Base-by-base conservation (phyloP, 148 eudicot species). In the Drosera capensis region DNA sequence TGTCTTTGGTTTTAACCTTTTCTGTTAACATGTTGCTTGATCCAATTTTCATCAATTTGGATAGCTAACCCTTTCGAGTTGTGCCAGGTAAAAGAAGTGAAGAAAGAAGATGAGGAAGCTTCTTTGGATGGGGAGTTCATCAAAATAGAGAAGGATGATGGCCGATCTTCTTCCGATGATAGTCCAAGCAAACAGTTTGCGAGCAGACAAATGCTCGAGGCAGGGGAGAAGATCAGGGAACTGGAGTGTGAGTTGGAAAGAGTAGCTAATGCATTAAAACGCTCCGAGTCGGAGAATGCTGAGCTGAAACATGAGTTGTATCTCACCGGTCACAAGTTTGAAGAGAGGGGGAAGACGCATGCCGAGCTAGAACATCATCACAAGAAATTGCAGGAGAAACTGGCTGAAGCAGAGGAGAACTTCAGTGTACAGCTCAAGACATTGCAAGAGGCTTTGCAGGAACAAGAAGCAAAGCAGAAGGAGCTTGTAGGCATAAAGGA, bases 61-160 rank as follows among this genome's bases (percentile, higher is more conserved):
- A 28, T n/a, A n/a, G n/a, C n/a, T n/a, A n/a, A n/a, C n/a, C n/a
- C n/a, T n/a, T n/a, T n/a, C 31, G 31, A 28, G 31, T 15, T 52
- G 36, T 23, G 18, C 20, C 67, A 59, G 62, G 80, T 45, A 31
- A 62, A 64, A 25, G 75, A 46, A 47, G 67, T 1, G 23, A 77
- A 71, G 47, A 72, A 77, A 56, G 79, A 79, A 20, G 90, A 73
- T 1, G 78, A 77, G 35, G 96, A 86, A 54, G 58, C 68, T 28
- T 56, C 59, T 38, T 50, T 71, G 28, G 95, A 84, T 29, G 97
- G 87, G 46, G 97, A 80, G 49, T 90, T 90, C 65, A 75, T 90
- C 20, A 90, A 90, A 54, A 80, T 90, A 26, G 97, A 90, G 58
- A 80, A 72, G 62, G 95, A 80, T 23, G 67, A 55, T 25, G 67